Base-by-base conservation (phyloP, 2,329 filamentous ascomycete species). In the Trichoderma sp. region DNA sequence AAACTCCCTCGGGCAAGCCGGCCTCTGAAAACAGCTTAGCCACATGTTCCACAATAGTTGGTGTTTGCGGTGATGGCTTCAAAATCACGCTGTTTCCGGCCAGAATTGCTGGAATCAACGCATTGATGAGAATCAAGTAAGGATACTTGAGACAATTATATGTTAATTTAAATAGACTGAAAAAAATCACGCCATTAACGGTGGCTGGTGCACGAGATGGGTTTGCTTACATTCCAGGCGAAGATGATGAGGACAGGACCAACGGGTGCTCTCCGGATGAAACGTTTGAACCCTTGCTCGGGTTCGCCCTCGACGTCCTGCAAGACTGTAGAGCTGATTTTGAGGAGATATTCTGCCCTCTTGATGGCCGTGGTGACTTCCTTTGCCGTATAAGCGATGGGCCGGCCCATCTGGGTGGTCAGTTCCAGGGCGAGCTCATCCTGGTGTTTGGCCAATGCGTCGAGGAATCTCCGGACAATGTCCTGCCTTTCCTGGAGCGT, bases 21-120 rank as follows among this genome's bases (percentile, higher is more conserved):
- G 93, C 93, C 74, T 93, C 88, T 52, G 82, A 78, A 78, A 98
- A 97, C 64, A 92, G 87, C 71, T 90, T 85, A 67, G 90, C 82
- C 22, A 97, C 87, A 70, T 93, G 92, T 82, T 98, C 94, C 50
- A 88, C 94, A 70, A 97, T 90, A 0, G 94, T 97, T 2, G 94
- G 94, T 1, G 94, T 97, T 80, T 98, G 94, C 10, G 94, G 94
- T 6, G 93, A 97, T 25, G 94, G 94, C 82, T 98, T 98, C 67
- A 98, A 82, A 69, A 98, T 95, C 68, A 98, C 92, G 4, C 91
- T 90, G 81, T 97, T 97, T 50, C 94, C 94, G 34, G 92, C 89
- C 45, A 98, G 85, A 45, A 98, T 84, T n/a, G 94, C 94, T 19
- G 94, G 94, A 70, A 98, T 88, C 68, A 98, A 84, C 13, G 93